A percentile compares a stretch with the other conserved stretches of the same genome.
Evolutionary conservation across 306 rosid species (phyloP).

Genomic region (Datisca glomerata): DNA sequence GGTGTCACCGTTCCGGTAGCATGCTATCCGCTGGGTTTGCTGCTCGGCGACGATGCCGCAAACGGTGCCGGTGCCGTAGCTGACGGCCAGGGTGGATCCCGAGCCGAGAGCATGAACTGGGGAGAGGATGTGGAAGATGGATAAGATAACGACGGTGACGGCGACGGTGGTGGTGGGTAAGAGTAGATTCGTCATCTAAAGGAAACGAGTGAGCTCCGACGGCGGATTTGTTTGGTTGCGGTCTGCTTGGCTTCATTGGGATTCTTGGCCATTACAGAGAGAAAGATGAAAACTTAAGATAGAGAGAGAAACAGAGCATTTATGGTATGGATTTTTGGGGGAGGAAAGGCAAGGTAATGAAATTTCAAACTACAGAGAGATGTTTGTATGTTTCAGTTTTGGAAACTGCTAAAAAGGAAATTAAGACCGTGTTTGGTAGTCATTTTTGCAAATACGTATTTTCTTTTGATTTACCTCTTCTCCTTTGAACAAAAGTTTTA

Average conservation of each 20-base stretch:
- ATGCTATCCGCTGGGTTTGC: conserved; percentile 37
- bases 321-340: neutral
- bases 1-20: conserved; percentile 36
- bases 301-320: neutral
- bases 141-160: neutral
- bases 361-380: conserved; percentile 4
- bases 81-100: conserved; percentile 59
- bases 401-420: neutral
- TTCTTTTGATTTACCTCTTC: neutral
- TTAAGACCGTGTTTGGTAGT: conserved; percentile 12
- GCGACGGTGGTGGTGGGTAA: conserved; percentile 11
- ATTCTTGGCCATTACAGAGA: conserved; percentile 7
- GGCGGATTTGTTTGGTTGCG: conserved; percentile 18
- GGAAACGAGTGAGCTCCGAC: conserved; percentile 16
- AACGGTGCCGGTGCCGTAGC: conserved; percentile 36
- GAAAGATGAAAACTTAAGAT: conserved; percentile 4
- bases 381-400: neutral
- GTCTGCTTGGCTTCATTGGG: conserved; percentile 47
- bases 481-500: too few relatives aligned
- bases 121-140: conserved; percentile 11
- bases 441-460: conserved; percentile 6
- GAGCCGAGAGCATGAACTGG: conserved; percentile 47
- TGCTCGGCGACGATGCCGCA: conserved; percentile 56
- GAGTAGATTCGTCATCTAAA: conserved; percentile 51
- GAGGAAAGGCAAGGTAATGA: neutral